A percentile compares a stretch with the other conserved stretches of the same genome.
These are phyloP conservation scores for Cryptococcus sp. DNA, from an alignment of 1,284 basidiomycete genomes.

Conservation along the genomic window DNA sequence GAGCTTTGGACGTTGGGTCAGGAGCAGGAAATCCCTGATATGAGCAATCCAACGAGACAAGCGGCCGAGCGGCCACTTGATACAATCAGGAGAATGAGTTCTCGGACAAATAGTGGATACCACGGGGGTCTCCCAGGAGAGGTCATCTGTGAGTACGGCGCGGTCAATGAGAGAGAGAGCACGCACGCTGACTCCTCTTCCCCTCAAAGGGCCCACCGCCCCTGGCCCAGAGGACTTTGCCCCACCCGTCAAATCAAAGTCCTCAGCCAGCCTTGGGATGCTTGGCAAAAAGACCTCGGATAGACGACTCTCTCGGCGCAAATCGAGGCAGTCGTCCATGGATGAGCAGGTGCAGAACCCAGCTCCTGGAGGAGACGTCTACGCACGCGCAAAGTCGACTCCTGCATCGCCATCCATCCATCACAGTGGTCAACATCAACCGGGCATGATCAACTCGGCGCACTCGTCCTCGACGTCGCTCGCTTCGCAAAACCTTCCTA, in stretches of 20 bases:
- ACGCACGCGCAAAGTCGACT: conserved; percentile 10
- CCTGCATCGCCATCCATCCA: conserved; percentile 20
- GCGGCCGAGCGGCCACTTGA: conserved; percentile 49
- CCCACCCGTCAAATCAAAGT: conserved; percentile 33
- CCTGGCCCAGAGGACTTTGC: conserved; percentile 27
- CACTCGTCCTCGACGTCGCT: conserved; percentile 47
- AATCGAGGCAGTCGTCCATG: conserved; percentile 17
- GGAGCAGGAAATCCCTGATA: conserved; percentile 39
- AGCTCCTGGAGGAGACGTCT: conserved; percentile 6
- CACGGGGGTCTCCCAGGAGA: conserved; percentile 34
- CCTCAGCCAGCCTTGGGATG: conserved; percentile 36
- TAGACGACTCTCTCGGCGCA: conserved; percentile 18
- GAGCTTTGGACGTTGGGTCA: conserved; percentile 45
- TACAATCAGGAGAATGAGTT: conserved; percentile 44
- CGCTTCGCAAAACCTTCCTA: conserved; percentile 31
- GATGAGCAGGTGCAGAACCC: conserved; percentile 4
- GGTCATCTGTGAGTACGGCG: conserved; percentile 37
- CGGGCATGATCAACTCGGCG: conserved; percentile 31
- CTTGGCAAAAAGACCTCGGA: conserved; percentile 17
- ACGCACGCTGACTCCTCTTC: conserved; percentile 5
- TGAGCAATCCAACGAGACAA: conserved; percentile 47
- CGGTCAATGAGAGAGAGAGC: not conserved
- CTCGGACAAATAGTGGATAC: conserved; percentile 26
- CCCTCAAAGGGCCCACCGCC: conserved; percentile 46
- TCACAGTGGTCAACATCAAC: not conserved